phyloP scores from a whole-genome alignment of 371 early-diverging fungal genomes.

The Mortierella sp. region DNA sequence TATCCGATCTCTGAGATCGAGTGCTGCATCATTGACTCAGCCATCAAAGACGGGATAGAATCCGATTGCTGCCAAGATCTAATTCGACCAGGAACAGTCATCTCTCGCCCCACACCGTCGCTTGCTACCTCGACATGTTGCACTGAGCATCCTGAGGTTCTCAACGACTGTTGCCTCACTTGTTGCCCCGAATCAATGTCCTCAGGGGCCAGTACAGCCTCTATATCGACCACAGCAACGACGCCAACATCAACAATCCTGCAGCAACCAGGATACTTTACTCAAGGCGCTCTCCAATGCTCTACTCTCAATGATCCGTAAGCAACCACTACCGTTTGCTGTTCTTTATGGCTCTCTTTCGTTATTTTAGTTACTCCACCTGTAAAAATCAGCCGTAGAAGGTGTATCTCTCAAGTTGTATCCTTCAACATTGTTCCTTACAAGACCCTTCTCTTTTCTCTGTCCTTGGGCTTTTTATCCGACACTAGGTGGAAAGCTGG shows the following conservation, averaged over 20 bases:
- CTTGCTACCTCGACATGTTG: conserved; percentile 37
- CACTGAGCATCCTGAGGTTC: conserved; percentile 46
- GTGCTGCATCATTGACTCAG: conserved; percentile 46
- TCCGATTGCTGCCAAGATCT: conserved; percentile 45
- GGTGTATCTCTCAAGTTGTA: too few relatives aligned
- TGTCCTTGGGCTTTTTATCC: neutral
- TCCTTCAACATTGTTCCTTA: too few relatives aligned
- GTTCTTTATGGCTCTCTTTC: too few relatives aligned
- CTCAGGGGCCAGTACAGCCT: conserved; percentile 13
- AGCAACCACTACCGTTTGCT: neutral
- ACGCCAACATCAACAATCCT: conserved; percentile 16
- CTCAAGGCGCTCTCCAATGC: conserved; percentile 14
- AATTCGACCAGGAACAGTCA: conserved; percentile 14
- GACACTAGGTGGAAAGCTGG: conserved; percentile 27
- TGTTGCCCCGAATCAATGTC: conserved; percentile 45
- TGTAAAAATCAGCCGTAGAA: too few relatives aligned
- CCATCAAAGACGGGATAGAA: conserved; percentile 43
- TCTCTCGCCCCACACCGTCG: neutral
- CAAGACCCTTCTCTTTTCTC: neutral
- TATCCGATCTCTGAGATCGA: conserved; percentile 34
- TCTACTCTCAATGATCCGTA: conserved; percentile 31
- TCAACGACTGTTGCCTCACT: conserved; percentile 45
- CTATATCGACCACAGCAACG: conserved; percentile 20
- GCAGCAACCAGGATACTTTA: conserved; percentile 28
- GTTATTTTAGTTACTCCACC: too few relatives aligned